Conservation (phyloP, 257 asterid species). For the Verbena officinalis region DNA sequence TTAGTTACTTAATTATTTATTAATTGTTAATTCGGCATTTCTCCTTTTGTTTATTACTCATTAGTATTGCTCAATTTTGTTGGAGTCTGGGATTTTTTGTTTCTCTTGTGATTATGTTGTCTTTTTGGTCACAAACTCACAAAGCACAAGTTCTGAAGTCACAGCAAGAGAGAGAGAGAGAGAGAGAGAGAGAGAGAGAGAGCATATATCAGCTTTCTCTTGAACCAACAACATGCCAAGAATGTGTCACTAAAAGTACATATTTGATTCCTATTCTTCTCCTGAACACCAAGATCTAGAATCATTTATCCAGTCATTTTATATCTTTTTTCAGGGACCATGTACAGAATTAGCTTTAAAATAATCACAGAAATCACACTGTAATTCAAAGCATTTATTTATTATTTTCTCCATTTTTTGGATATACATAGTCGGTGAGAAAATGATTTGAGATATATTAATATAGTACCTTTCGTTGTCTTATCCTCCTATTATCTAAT, state of each 20-base stretch:
- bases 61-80: neutral
- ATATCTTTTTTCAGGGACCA: neutral
- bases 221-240: conserved; percentile 34
- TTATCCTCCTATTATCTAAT: neutral
- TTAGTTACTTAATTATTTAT: neutral
- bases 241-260: conserved; percentile 3
- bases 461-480: too few relatives aligned
- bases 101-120: conserved; percentile 10
- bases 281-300: conserved; percentile 10
- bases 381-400: neutral
- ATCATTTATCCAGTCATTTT: conserved; percentile 15
- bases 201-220: conserved; percentile 48
- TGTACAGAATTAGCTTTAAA: neutral
- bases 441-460: neutral
- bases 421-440: neutral
- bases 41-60: conserved; percentile 8
- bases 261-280: conserved; percentile 12
- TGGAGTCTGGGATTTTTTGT: conserved; percentile 3
- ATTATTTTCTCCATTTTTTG: neutral
- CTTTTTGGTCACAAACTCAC: conserved; percentile 31
- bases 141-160: conserved; percentile 36
- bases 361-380: conserved; percentile 1
- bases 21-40: too few relatives aligned
- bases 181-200: conserved; percentile 2
- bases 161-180: neutral